Base-by-base conservation (phyloP, 495 filamentous ascomycete genomes). In the Penicillium tannophilum region DNA sequence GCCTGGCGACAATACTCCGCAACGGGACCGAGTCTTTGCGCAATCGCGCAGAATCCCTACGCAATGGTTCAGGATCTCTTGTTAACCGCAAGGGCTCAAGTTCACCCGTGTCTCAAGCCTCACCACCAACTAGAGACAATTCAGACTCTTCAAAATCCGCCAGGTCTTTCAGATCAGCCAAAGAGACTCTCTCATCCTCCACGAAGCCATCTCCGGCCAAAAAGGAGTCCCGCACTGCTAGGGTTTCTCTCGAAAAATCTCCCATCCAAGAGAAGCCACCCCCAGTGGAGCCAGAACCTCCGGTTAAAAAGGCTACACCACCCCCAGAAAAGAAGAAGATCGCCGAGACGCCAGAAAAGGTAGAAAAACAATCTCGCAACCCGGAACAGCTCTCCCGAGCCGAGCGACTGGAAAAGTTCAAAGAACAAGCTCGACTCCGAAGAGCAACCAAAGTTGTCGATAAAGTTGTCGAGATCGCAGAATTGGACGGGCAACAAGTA, bases 401-500 rank as follows among this genome's bases (percentile, higher is more conserved):
- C 2, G 56, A 63, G 14, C 58, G 56, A 24, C 48, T 56, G 5
- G 65, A 66, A 30, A 62, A 47, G 31, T 60, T 63, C 47, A 68
- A 65, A 36, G 42, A 61, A n/a, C 58, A 64, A 16, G 63, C 67
- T 8, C 65, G 61, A 12, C 33, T 60, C 11, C 65, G 59, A 4
- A 58, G 64, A 7, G 55, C 60, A 6, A 42, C 53, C 10, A 62
- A 39, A 54, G 43, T 63, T 7, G 51, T 64, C 12, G 20, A 23
- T 23, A 23, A 2, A 23, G 43, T 64, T 7, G 51, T 64, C 12
- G 74, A 72, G 42, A 71, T 79, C 16, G 76, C 75, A 3, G 76
- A 79, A 53, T 52, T 79, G 30, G 76, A 79, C 48, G 75, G 76
- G 6, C 68, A 70, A 24, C 76, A 79, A 60, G 65, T 79, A 1